Base-by-base conservation (phyloP, 2,329 filamentous ascomycete genomes). In the Cordyceps cicadae region DNA sequence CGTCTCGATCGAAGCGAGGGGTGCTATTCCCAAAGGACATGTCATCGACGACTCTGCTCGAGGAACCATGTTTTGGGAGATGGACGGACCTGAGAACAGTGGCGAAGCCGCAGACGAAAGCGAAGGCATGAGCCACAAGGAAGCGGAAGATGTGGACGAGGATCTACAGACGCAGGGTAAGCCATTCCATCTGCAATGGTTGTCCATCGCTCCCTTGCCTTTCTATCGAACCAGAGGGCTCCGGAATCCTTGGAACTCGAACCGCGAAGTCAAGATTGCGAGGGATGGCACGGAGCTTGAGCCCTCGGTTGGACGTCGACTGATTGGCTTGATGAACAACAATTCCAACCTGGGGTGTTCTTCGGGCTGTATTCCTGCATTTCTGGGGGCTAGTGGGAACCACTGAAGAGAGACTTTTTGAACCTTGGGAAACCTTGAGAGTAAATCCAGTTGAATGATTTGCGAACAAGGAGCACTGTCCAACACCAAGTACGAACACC, bases 61-160 rank as follows among this genome's bases (percentile, higher is more conserved):
- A n/a, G 93, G 93, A 0, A 97, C 92, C 0, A 96, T 97, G 46
- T 97, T 97, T 69, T 97, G 93, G 93, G 93, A 97, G 72, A 87
- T 87, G 7, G 87, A 93, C 54, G 74, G 79, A 37, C 83, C 84
- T 0, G 85, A 86, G 1, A 68, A 71, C 1, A 72, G 73, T 50
- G 79, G 75, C 9, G 76, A 76, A 21, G 67, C 67, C 3, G 81
- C 81, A n/a, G 78, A 79, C 5, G 73, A 74, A 29, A 73, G 71
- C 43, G 75, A 72, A 41, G 74, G 75, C 17, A 63, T 65, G 1
- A 67, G 65, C 12, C 79, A 76, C 62, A 69, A 69, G 56, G 74
- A 70, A 64, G 76, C 75, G 67, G 69, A 74, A 34, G 67, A 72
- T 1, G 74, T 75, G n/a, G 79, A 80, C 59, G 70, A 74, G 17